Evolutionary conservation across 2,329 filamentous ascomycete genomes (phyloP).

Genomic region (Pseudocercospora eumusae): DNA sequence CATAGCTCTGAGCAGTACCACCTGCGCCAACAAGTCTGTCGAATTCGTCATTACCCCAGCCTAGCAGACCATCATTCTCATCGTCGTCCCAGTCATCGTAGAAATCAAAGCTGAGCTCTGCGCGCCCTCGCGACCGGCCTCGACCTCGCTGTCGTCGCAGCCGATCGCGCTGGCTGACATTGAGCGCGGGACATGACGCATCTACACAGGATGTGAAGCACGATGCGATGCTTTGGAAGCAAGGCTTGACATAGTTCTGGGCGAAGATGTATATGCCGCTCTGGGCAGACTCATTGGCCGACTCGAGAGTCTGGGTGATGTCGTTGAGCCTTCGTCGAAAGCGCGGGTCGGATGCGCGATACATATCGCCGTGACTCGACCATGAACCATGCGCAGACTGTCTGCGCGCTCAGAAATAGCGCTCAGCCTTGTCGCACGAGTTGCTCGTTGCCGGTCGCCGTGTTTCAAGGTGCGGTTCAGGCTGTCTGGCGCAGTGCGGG

Average conservation of each 20-base stretch:
- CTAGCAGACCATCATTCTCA: conserved; percentile 65
- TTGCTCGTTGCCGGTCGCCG: not conserved
- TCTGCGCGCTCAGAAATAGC: conserved; percentile 6
- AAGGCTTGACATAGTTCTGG: conserved; percentile 80
- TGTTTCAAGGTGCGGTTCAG: not conserved
- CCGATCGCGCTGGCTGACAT: conserved; percentile 40
- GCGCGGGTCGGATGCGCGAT: conserved; percentile 72
- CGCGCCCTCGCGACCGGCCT: conserved; percentile 60
- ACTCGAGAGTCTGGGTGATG: conserved; percentile 85
- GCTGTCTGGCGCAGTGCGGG: not conserved
- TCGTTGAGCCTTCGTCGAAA: conserved; percentile 93
- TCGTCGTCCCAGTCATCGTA: conserved; percentile 93
- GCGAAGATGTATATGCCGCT: conserved; percentile 87
- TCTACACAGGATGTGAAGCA: conserved; percentile 71
- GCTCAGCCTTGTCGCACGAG: conserved; percentile 9
- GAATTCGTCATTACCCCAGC: conserved; percentile 73
- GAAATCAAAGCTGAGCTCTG: conserved; percentile 91
- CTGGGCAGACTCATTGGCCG: conserved; percentile 87
- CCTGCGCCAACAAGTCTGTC: conserved; percentile 70
- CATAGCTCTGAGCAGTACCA: conserved; percentile 46
- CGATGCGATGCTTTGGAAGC: conserved; percentile 66
- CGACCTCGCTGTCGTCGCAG: conserved; percentile 69
- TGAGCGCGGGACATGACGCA: conserved; percentile 44
- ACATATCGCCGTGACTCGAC: conserved; percentile 46
- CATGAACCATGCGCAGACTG: not conserved